phyloP scores from a whole-genome alignment of 495 filamentous ascomycete genomes.

The Neurospora discreta region DNA sequence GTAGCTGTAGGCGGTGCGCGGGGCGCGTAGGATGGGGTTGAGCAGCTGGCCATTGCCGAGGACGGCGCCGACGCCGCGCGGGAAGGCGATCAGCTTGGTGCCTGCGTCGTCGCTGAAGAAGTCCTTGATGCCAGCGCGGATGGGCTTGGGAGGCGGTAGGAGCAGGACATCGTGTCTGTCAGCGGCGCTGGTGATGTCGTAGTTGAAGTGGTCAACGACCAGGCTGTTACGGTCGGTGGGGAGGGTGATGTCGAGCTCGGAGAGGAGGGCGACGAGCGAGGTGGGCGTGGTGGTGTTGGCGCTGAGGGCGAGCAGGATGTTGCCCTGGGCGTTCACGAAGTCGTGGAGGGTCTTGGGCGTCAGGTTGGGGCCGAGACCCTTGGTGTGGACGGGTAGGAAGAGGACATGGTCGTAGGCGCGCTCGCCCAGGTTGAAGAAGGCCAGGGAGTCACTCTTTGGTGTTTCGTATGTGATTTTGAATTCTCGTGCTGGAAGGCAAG shows the following conservation, averaged over 20 bases:
- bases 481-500: slow-evolving; percentile 53
- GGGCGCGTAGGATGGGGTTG: slow-evolving; percentile 69
- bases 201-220: slow-evolving; percentile 91
- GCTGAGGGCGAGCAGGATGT: slow-evolving; percentile 82
- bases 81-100: slow-evolving; percentile 57
- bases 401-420: slow-evolving; percentile 82
- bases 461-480: slow-evolving; percentile 72
- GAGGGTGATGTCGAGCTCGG: slow-evolving; percentile 85
- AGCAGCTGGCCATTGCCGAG: slow-evolving; percentile 69
- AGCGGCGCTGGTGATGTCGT: slow-evolving; percentile 61
- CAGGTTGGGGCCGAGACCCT: slow-evolving; percentile 80
- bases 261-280: slow-evolving; percentile 70
- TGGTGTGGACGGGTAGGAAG: slow-evolving; percentile 76
- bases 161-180: slow-evolving; percentile 87
- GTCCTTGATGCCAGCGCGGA: slow-evolving; percentile 61
- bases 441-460: slow-evolving; percentile 72
- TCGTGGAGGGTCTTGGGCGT: slow-evolving; percentile 80
- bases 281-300: slow-evolving; percentile 61
- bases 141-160: slow-evolving; percentile 48
- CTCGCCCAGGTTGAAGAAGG: slow-evolving; percentile 80
- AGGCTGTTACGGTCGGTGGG: slow-evolving; percentile 71
- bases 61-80: slow-evolving; percentile 65
- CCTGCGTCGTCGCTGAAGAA: slow-evolving; percentile 59
- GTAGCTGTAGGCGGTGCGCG: slow-evolving; percentile 79
- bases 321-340: slow-evolving; percentile 84